phyloP scores from a whole-genome alignment of 2,329 filamentous ascomycete species.

The Xylariaceae sp. region DNA sequence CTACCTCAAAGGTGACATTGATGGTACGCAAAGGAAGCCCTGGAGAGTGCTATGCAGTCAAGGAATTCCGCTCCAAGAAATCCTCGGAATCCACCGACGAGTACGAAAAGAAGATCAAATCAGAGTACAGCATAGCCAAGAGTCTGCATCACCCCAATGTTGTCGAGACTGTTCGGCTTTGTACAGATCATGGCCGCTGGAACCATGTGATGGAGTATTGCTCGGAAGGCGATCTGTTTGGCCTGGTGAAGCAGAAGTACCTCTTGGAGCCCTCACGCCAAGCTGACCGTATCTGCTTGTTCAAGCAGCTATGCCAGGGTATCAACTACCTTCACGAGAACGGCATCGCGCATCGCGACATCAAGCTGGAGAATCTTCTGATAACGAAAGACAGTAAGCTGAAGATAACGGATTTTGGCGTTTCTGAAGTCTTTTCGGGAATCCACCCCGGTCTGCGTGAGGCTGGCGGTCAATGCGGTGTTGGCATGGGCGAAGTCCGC shows the following conservation, averaged over 20 bases:
- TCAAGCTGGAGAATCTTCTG: conserved; percentile 85
- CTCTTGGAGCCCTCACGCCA: conserved; percentile 61
- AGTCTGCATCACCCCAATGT: conserved; percentile 84
- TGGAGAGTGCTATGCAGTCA: conserved; percentile 73
- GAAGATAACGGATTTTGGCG: conserved; percentile 90
- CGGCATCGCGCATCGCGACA: conserved; percentile 85
- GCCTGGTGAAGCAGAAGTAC: conserved; percentile 66
- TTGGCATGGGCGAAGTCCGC: conserved; percentile 66
- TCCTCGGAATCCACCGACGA: conserved; percentile 66
- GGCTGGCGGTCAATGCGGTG: conserved; percentile 68
- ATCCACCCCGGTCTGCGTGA: conserved; percentile 74
- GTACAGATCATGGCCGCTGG: conserved; percentile 70
- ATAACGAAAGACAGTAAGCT: conserved; percentile 75
- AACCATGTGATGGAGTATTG: conserved; percentile 95
- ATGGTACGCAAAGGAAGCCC: conserved; percentile 68
- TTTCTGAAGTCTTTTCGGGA: conserved; percentile 80
- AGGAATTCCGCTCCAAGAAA: conserved; percentile 76
- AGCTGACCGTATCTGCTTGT: conserved; percentile 73
- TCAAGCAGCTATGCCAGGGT: conserved; percentile 84
- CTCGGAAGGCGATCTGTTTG: conserved; percentile 74
- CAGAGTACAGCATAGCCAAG: conserved; percentile 84
- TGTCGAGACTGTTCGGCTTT: conserved; percentile 73
- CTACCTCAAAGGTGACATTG: conserved; percentile 75
- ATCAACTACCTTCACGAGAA: conserved; percentile 77
- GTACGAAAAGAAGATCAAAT: conserved; percentile 86